phyloP scores from a whole-genome alignment of 768 basidiomycete genomes.

The Leccinum sublutescens region DNA sequence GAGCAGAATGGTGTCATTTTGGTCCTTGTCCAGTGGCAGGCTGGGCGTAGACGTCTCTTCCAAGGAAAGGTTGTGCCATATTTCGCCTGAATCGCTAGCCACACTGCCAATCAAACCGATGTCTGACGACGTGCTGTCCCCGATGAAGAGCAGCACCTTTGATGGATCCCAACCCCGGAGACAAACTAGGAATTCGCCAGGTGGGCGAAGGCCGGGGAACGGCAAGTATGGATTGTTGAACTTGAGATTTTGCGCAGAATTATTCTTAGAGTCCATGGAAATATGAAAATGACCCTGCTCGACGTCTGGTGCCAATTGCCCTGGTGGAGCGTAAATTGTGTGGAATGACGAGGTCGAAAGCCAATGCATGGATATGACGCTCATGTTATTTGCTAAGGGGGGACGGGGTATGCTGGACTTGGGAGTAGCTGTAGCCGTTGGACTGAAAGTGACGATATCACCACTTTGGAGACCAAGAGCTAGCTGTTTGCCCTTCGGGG shows the following conservation, averaged over 20 bases:
- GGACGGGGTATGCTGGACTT: conserved; percentile 60
- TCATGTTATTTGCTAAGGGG: conserved; percentile 45
- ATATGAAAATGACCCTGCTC: conserved; percentile 44
- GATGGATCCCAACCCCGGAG: conserved; percentile 46
- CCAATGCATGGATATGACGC: conserved; percentile 61
- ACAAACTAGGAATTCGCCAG: conserved; percentile 40
- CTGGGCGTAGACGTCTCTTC: conserved; percentile 53
- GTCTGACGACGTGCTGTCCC: conserved; percentile 52
- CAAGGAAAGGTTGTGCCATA: conserved; percentile 45
- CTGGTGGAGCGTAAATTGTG: conserved; percentile 55
- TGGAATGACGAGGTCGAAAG: conserved; percentile 68
- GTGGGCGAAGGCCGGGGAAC: conserved; percentile 44
- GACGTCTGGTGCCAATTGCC: conserved; percentile 35
- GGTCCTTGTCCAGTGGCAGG: conserved; percentile 65
- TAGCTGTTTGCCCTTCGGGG: conserved; percentile 82
- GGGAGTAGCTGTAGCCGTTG: conserved; percentile 49
- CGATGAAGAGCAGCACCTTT: conserved; percentile 42
- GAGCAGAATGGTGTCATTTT: conserved; percentile 68
- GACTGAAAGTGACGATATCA: conserved; percentile 66
- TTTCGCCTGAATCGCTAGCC: conserved; percentile 29
- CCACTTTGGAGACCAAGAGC: conserved; percentile 71
- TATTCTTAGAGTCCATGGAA: conserved; percentile 42
- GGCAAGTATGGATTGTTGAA: conserved; percentile 43
- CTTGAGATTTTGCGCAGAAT: conserved; percentile 36
- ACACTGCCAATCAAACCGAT: conserved; percentile 45